Conservation (phyloP, 163 green algal genomes). For the Scenedesmus sp. region DNA sequence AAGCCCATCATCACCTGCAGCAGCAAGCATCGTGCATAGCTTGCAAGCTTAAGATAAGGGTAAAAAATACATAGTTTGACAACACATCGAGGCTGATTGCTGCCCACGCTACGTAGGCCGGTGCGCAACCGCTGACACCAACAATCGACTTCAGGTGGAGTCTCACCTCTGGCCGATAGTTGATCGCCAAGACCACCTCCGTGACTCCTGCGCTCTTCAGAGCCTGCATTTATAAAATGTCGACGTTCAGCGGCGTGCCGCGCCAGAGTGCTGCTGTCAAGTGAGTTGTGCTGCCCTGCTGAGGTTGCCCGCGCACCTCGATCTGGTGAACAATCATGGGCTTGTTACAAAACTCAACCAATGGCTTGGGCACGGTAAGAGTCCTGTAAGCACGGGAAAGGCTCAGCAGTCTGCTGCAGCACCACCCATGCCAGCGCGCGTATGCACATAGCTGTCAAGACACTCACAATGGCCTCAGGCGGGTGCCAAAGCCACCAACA, state of each 20-base stretch:
- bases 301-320: constrained; percentile 69
- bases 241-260: not conserved
- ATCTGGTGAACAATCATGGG: constrained; percentile 99
- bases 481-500: constrained; percentile 90
- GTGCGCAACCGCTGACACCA: constrained; percentile 36
- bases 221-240: constrained; percentile 72
- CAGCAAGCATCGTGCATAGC: not conserved
- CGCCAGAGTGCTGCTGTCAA: not conserved
- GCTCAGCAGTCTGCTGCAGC: not conserved
- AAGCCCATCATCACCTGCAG: constrained; percentile 95
- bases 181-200: constrained; percentile 99
- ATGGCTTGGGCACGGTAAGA: constrained; percentile 95
- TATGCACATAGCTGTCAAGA: not conserved
- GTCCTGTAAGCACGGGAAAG: constrained; percentile 62
- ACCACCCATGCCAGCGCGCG: not conserved
- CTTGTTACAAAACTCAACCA: constrained; percentile 98
- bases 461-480: constrained; percentile 85
- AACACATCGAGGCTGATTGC: not conserved
- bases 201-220: constrained; percentile 92
- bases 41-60: not conserved
- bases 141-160: not conserved
- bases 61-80: not conserved
- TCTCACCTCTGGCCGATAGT: constrained; percentile 94
- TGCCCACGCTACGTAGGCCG: not conserved
- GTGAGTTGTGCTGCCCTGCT: not conserved